A percentile compares a stretch with the other conserved stretches of the same genome.
Evolutionary conservation across 129 eudicot genomes (phyloP).

Genomic region (Flaveria bidentis): DNA sequence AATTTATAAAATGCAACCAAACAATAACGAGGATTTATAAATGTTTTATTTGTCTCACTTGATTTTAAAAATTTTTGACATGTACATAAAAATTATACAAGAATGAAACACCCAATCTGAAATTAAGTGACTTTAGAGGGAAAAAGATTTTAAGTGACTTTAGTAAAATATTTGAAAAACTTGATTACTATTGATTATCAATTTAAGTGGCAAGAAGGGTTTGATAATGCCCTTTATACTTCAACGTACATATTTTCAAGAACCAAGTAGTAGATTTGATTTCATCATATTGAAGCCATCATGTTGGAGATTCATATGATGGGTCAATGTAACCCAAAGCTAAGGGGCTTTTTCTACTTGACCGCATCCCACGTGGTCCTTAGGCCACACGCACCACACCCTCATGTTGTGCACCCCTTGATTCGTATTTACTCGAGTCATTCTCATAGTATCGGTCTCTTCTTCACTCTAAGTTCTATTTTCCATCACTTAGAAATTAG

Average conservation of each 20-base stretch:
- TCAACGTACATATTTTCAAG: neutral
- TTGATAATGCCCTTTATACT: neutral
- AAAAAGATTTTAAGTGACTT: no score
- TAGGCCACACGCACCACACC: neutral
- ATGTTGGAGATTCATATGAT: neutral
- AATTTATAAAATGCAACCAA: no score
- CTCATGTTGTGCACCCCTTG: neutral
- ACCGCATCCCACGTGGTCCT: neutral
- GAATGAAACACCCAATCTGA: no score
- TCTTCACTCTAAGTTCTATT: neutral
- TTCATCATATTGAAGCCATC: no score
- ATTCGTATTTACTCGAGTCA: conserved; percentile 6
- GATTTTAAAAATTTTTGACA: no score
- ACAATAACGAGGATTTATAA: no score
- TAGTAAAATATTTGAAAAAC: no score
- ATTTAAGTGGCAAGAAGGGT: neutral
- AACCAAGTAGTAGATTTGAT: neutral
- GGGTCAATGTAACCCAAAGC: neutral
- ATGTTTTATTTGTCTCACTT: no score
- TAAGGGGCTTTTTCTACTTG: conserved; percentile 2
- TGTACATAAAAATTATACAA: no score
- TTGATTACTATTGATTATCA: neutral
- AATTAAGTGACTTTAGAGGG: no score
- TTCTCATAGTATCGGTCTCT: neutral
- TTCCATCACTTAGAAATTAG: neutral